Percentiles rank a stretch among this genome's conserved stretches.
phyloP scores from a whole-genome alignment of 2,329 filamentous ascomycete species.

The Fusarium dlaminii region DNA sequence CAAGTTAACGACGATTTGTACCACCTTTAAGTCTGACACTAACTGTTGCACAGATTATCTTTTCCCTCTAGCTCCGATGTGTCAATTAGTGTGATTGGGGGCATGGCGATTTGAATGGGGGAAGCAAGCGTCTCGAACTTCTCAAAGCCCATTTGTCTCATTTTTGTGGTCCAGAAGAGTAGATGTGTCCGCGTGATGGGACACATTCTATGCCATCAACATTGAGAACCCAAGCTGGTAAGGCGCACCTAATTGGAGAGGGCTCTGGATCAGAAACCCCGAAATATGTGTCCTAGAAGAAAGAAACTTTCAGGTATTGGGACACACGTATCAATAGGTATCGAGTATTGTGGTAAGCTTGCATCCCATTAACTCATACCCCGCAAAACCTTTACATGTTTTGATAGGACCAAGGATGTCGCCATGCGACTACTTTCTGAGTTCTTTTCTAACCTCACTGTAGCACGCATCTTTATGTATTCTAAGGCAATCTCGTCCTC shows the following conservation, averaged over 20 bases:
- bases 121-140: rapidly evolving
- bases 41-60: rapidly evolving
- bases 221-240: not conserved
- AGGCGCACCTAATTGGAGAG: not conserved
- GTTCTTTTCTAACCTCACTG: not conserved
- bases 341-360: too few species aligned
- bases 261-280: not conserved
- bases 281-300: too few species aligned
- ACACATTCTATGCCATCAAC: not conserved
- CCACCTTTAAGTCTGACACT: rapidly evolving
- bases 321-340: too few species aligned
- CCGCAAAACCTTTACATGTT: not conserved
- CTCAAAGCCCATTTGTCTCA: not conserved
- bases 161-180: too few species aligned
- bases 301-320: too few species aligned
- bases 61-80: too few species aligned
- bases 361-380: too few species aligned
- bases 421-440: not conserved
- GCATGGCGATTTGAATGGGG: too few species aligned
- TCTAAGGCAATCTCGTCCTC: not conserved
- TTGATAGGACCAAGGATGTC: not conserved
- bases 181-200: not conserved
- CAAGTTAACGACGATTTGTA: not conserved
- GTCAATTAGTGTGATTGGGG: rapidly evolving
- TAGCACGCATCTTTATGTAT: not conserved